Evolutionary conservation across 495 filamentous ascomycete species (phyloP), one percentile per base, ranked within the genome.

Genomic region (Trichocladium antarcticum): DNA sequence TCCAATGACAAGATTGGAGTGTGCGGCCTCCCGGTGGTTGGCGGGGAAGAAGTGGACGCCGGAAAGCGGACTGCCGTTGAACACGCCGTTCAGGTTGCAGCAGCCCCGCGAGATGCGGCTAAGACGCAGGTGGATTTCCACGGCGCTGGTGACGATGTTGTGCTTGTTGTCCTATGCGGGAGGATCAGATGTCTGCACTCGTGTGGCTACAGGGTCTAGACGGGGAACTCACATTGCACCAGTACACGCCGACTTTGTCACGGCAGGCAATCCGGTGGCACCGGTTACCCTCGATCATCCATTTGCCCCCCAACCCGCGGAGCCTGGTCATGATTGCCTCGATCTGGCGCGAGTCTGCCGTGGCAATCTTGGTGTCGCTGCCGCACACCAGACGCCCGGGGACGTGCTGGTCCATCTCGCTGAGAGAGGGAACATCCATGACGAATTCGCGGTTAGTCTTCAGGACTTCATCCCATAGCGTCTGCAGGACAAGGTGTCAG

Each of bases 211-310:
- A n/a, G n/a, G n/a, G n/a, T 27, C 24, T 27, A 27, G 24, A 27
- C 24, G 24, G 8, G 24, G 24, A 27, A 34, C 45, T 48, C 28
- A 48, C 45, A 34, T 48, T 48, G 37, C 45, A 48, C 45, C 45
- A 48, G 11, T 40, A 48, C 14, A 48, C 6, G 5, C 45, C 45
- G 2, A 37, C 20, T 4, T 32, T 34, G 1, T 22, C 7, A 12
- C 37, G 5, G 17, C 45, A 48, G 3, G 36, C 45, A 3, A 48
- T n/a, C 1, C 45, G 45, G 28, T 48, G 37, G 19, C 45, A 48
- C 2, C 28, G 24, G 6, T 14, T 17, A 0, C 3, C 37, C 2
- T 32, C 17, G 8, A 48, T 19, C 1, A 11, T 39, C 36, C 45
- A 48, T 12, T 9, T 1, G 0, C 45, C 45, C 1, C 15, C 19